Base-by-base conservation (phyloP, 768 basidiomycete species). In the Tricholoma flavovirens region DNA sequence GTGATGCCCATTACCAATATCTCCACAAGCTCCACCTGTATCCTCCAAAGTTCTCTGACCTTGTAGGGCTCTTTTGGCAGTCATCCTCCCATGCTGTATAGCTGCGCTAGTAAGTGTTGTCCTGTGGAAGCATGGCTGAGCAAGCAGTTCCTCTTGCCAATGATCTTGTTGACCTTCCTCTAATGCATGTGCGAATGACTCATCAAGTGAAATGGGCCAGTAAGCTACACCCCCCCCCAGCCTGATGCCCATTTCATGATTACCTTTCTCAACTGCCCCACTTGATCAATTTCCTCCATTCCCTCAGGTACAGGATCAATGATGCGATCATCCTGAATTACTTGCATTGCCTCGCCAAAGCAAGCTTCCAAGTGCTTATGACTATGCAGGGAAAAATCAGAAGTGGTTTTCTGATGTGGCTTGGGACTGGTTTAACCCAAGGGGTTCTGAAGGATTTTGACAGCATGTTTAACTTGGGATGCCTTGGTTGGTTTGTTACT, bases 1-100 rank as follows among this genome's bases (percentile, higher is more conserved):
- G 21, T 45, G 43, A 45, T 45, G 22, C 43, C 43, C 43, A 45
- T 45, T n/a, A 45, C 43, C 19, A 54, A 21, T 5, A 54, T 22
- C 42, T 54, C 53, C 36, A 54, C 53, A 22, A 54, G 30, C 9
- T 46, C 42, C 15, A 54, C 53, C 12, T 38, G 26, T 24, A 43
- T 14, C 22, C 42, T 14, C 53, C 53, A 45, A 5, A 45, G 43
- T n/a, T 45, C 43, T 45, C 43, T 38, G 22, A 54, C 38, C 38
- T 54, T 54, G 26, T 54, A 46, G 4, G 35, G 40, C 17, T 54
- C 53, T 17, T 22, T 29, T 14, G 53, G 53, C 8, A 54, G 40
- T 8, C 9, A 9, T 11, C 53, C 43, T 6, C 30, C 21, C 14
- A 54, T 29, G 15, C 19, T 30, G 14, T 42, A 21, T 12, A 43